These are phyloP conservation scores for Orobanche coerulescens DNA, from an alignment of 257 asterid species.

Conservation along the genomic window DNA sequence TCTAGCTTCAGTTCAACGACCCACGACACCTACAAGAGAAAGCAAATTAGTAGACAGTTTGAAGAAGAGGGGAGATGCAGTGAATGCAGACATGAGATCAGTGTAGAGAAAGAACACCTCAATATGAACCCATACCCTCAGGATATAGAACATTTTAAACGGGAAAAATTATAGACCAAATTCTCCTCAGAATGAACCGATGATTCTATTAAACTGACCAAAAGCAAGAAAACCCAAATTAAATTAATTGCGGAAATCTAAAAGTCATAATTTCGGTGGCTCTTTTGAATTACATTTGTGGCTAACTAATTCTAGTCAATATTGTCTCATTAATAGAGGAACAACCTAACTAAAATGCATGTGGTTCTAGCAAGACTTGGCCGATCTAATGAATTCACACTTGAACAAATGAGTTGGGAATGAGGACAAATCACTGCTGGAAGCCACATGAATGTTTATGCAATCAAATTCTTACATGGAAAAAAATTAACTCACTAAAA, in stretches of 20 bases:
- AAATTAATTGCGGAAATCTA: not conserved
- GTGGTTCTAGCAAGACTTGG: not conserved
- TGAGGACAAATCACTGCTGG: not conserved
- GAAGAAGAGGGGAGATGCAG: constrained; percentile 13
- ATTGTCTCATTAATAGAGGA: not conserved
- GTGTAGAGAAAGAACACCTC: constrained; percentile 2
- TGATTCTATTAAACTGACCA: not conserved
- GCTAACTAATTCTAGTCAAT: not conserved
- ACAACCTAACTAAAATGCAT: not conserved
- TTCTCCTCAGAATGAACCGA: constrained; percentile 5
- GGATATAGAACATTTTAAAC: not conserved
- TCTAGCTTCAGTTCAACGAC: constrained; percentile 64
- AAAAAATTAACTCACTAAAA: not conserved
- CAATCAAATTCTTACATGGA: not conserved
- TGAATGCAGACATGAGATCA: constrained; percentile 13
- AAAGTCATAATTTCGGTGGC: not conserved
- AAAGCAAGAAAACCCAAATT: not conserved
- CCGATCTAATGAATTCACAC: not conserved
- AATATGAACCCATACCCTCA: not conserved
- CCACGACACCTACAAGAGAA: constrained; percentile 83
- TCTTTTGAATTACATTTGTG: not conserved
- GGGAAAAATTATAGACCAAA: not conserved
- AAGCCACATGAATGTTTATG: constrained; percentile 12
- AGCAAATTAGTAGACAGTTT: constrained; percentile 19
- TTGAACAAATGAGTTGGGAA: constrained; percentile 1